These are phyloP conservation scores for Aspergillus bridgeri DNA, from an alignment of 495 filamentous ascomycete genomes.

Conservation along the genomic window DNA sequence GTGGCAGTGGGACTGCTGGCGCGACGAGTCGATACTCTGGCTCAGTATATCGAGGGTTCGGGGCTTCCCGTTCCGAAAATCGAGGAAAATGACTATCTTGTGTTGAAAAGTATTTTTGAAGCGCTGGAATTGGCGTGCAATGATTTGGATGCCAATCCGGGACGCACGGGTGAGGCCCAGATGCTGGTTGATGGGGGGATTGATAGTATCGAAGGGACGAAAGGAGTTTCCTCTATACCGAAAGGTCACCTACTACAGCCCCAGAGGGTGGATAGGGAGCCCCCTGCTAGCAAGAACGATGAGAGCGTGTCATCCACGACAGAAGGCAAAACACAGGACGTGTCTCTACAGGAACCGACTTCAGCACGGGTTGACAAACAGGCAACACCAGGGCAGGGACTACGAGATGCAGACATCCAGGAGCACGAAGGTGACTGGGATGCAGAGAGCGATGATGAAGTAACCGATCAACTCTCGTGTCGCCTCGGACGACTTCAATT, in stretches of 20 bases:
- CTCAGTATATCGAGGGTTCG: not conserved
- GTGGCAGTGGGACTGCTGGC: slow-evolving; percentile 19
- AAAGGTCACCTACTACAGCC: no score
- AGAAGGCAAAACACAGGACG: not conserved
- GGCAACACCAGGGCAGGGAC: not conserved
- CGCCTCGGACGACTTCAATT: slow-evolving; percentile 10
- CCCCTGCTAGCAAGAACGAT: no score
- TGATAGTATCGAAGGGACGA: no score
- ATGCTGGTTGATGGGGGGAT: not conserved
- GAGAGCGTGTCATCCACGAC: no score
- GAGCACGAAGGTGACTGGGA: not conserved
- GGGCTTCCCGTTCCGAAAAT: not conserved
- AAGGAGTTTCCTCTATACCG: no score
- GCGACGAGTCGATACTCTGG: not conserved
- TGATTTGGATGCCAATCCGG: not conserved
- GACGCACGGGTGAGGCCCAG: not conserved
- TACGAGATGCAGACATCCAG: not conserved
- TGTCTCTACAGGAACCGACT: slow-evolving; percentile 4
- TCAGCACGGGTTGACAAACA: slow-evolving; percentile 16
- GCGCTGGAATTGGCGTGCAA: not conserved
- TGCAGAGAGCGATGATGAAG: slow-evolving; percentile 4
- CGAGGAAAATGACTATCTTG: not conserved
- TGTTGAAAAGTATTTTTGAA: not conserved
- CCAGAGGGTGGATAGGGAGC: no score
- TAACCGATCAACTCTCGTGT: slow-evolving; percentile 7